Evolutionary conservation across 2,329 filamentous ascomycete genomes (phyloP).

Genomic region (Pseudogymnoascus verrucosus): DNA sequence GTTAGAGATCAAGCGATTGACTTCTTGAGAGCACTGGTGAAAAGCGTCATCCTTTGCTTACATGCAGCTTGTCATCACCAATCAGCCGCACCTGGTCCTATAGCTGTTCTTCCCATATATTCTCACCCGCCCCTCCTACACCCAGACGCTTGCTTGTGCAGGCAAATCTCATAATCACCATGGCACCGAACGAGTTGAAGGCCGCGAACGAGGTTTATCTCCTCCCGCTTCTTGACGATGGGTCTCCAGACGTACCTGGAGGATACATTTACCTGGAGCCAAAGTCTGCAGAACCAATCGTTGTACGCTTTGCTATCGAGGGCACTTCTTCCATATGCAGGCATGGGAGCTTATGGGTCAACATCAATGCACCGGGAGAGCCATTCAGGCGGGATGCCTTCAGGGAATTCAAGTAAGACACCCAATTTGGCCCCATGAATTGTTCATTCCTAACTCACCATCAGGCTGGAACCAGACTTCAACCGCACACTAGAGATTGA

Average conservation of each 20-base stretch:
- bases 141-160: not conserved
- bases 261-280: slow-evolving; percentile 89
- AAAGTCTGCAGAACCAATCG: slow-evolving; percentile 62
- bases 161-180: slow-evolving; percentile 22
- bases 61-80: slow-evolving; percentile 1
- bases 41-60: slow-evolving; percentile 4
- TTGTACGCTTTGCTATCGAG: slow-evolving; percentile 82
- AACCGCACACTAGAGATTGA: slow-evolving; percentile 86
- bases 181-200: slow-evolving; percentile 54
- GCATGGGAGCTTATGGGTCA: slow-evolving; percentile 92
- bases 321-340: slow-evolving; percentile 93
- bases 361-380: slow-evolving; percentile 71
- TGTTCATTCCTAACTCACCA: not conserved
- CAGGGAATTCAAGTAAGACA: slow-evolving; percentile 78
- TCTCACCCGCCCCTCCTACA: not conserved
- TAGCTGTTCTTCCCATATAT: not conserved
- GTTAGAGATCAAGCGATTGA: not conserved
- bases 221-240: slow-evolving; percentile 84
- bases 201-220: slow-evolving; percentile 71
- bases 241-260: slow-evolving; percentile 80
- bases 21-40: not conserved
- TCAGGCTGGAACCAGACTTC: slow-evolving; percentile 82
- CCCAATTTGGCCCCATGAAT: not conserved
- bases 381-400: slow-evolving; percentile 74
- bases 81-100: not conserved